These are phyloP conservation scores for Neophaeococcomyces mojaviensis DNA, from an alignment of 2,329 filamentous ascomycete genomes.

Conservation along the genomic window DNA sequence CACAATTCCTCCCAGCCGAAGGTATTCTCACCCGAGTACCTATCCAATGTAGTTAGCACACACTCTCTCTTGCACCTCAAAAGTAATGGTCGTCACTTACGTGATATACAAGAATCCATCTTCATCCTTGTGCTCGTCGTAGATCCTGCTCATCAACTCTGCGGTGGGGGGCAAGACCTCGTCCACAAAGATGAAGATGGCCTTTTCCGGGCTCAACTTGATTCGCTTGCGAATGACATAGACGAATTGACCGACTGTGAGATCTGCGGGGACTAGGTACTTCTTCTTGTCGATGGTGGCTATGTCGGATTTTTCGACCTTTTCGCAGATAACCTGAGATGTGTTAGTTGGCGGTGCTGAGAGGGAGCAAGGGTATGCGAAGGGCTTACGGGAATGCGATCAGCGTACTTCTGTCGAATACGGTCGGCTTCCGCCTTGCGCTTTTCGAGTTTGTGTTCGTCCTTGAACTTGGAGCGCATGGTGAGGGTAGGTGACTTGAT, in stretches of 20 bases:
- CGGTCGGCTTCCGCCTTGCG: constrained; percentile 99
- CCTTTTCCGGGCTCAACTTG: constrained; percentile 98
- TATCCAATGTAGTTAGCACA: constrained; percentile 30
- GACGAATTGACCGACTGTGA: constrained; percentile 98
- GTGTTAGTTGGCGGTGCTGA: constrained; percentile 11
- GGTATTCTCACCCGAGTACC: constrained; percentile 97
- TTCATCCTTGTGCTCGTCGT: constrained; percentile 94
- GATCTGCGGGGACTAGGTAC: constrained; percentile 92
- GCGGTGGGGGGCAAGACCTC: constrained; percentile 95
- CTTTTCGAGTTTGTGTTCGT: constrained; percentile 99
- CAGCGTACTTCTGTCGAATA: constrained; percentile 97
- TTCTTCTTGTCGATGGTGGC: constrained; percentile 99
- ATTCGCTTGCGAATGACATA: constrained; percentile 99
- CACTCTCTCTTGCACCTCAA: not conserved
- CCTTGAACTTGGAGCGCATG: constrained; percentile 99
- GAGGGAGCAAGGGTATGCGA: constrained; percentile 3
- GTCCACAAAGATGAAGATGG: constrained; percentile 99
- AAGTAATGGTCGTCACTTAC: constrained; percentile 40
- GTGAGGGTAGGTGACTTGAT: constrained; percentile 39
- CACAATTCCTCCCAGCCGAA: constrained; percentile 53
- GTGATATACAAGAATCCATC: constrained; percentile 97
- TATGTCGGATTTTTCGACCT: constrained; percentile 98
- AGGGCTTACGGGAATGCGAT: constrained; percentile 86
- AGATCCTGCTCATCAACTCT: constrained; percentile 98
- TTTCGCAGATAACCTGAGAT: constrained; percentile 90